These are phyloP conservation scores for Cercophora scortea DNA, from an alignment of 495 filamentous ascomycete genomes.

Conservation along the genomic window DNA sequence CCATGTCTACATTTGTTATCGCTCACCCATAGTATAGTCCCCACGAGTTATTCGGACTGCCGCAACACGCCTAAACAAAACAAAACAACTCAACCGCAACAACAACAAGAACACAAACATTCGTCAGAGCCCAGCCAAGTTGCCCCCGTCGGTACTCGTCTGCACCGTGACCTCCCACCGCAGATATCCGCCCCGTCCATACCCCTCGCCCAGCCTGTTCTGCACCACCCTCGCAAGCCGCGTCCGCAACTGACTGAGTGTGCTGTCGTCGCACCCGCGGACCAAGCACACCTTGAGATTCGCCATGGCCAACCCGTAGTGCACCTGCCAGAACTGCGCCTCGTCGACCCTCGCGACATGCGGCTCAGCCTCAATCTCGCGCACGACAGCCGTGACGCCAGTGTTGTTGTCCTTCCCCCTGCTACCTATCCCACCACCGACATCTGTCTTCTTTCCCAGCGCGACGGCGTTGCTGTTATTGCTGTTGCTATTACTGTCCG, in stretches of 20 bases:
- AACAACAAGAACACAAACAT: too few relatives aligned
- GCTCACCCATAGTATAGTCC: too few relatives aligned
- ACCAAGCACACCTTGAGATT: constrained; percentile 72
- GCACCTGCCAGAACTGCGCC: constrained; percentile 95
- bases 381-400: constrained; percentile 69
- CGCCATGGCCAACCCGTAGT: constrained; percentile 93
- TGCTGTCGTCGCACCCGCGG: constrained; percentile 48
- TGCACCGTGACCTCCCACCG: constrained; percentile 77
- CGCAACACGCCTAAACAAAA: too few relatives aligned
- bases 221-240: constrained; percentile 70
- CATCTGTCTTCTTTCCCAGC: neutral
- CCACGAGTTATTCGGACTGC: too few relatives aligned
- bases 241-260: constrained; percentile 60
- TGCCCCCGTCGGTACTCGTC: constrained; percentile 22
- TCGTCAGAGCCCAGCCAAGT: too few relatives aligned
- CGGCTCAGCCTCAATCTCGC: constrained; percentile 75
- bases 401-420: constrained; percentile 5
- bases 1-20: too few relatives aligned
- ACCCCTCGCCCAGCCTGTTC: constrained; percentile 80
- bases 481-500: neutral
- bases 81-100: too few relatives aligned
- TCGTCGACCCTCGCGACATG: constrained; percentile 72
- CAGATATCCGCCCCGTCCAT: constrained; percentile 66
- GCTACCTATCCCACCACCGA: neutral
- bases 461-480: constrained; percentile 2